phyloP scores from a whole-genome alignment of 2,329 filamentous ascomycete species.

The Aspergillus tamarii region DNA sequence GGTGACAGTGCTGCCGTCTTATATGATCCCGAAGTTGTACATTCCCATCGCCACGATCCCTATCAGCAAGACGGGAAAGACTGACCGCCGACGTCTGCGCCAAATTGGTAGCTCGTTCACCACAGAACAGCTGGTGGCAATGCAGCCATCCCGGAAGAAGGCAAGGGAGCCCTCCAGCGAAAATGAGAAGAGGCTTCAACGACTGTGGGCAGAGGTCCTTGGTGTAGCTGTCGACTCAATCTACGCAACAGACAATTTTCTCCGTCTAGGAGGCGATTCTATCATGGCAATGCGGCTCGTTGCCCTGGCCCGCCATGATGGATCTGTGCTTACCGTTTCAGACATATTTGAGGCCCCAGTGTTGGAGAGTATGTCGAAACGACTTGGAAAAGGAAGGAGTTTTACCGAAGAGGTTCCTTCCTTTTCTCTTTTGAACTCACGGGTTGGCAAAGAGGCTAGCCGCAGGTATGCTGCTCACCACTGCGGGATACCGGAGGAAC shows the following conservation, averaged over 20 bases:
- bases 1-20: not conserved
- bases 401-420: not conserved
- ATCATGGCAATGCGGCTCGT: constrained; percentile 9
- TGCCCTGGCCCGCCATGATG: not conserved
- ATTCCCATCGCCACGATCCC: not conserved
- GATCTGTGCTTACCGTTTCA: not conserved
- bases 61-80: constrained; percentile 1
- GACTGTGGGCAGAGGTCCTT: not conserved
- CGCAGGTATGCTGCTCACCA: not conserved
- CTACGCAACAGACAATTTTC: constrained; percentile 4
- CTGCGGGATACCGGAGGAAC: not conserved
- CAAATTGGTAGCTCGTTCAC: not conserved
- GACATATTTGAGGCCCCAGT: constrained; percentile 12
- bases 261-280: constrained; percentile 9
- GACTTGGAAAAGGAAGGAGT: not conserved
- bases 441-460: not conserved
- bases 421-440: not conserved
- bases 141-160: not conserved
- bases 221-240: not conserved
- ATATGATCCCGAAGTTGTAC: constrained; percentile 9
- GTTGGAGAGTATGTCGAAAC: constrained; percentile 8
- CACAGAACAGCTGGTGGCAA: not conserved
- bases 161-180: not conserved
- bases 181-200: not conserved
- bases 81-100: constrained; percentile 4